Evolutionary conservation across 2,329 filamentous ascomycete species (phyloP), one percentile per base, ranked within the genome.

Genomic region (Monosporascus sp.): DNA sequence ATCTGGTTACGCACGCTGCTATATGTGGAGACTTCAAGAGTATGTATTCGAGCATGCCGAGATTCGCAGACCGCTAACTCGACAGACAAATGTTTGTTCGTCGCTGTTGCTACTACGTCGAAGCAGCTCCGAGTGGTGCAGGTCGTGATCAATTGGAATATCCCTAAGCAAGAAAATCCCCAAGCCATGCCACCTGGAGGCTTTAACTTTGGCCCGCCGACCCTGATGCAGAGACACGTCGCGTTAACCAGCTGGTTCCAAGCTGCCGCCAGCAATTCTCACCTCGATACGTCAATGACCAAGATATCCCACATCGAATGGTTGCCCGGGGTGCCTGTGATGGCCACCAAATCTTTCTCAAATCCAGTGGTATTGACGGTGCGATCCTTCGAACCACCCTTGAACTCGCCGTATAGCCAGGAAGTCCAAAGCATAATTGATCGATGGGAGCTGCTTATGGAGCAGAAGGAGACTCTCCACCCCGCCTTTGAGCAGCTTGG

Each of bases 1-100:
- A 90, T 58, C 69, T 89, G n/a, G 79, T 93, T 49, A 90, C 89
- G 0, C 90, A 95, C 72, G 89, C 89, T 11, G 81, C 89, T 39
- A 76, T 91, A 57, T 82, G 86, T 54, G 83, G 88, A 3, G 89
- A 92, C 48, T 50, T 43, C 52, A 89, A 86, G 70, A 84, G 88
- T 89, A 71, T 65, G 75, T 63, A 25, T 20, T n/a, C 53, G 56
- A 7, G 25, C 27, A 41, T 24, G 11, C 18, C n/a, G n/a, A 17
- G 15, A 18, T 25, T 2, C 47, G 8, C 57, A 11, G 50, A 31
- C 46, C 52, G 46, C 60, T 55, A 44, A 45, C 53, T 31, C 24
- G 52, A 50, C 55, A 67, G 60, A 57, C 17, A 70, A 74, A 54
- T 77, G 76, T 45, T 71, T 92, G 17, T 71, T 89, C 37, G 77